Base-by-base conservation (phyloP, 2,329 filamentous ascomycete species). In the Talaromyces sp. region DNA sequence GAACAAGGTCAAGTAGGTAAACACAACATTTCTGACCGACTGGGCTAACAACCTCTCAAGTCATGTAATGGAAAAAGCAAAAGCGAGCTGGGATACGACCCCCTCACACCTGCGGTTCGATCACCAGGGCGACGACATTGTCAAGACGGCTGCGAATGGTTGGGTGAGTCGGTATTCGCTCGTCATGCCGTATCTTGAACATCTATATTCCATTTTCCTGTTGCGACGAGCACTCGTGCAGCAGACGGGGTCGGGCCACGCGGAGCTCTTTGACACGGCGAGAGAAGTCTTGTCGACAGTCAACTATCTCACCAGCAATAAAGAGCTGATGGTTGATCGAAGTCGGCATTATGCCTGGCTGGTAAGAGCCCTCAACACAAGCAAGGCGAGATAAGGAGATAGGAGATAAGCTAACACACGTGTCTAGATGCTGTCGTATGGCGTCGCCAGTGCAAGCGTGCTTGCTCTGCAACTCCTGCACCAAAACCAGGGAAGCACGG, bases 61-160 rank as follows among this genome's bases (percentile, higher is more conserved):
- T 11, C 24, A 17, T 5, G 69, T 72, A 32, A 65, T 65, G 1
- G 66, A 67, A 17, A 65, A 73, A 10, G 66, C 69, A 46, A 61
- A 58, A 3, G 63, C 64, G 10, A 72, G 72, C 9, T 74, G 71
- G 72, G 67, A 68, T 52, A 65, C 61, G 2, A 52, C 48, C 14
- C 48, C 48, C 27, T 52, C 48, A 3, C 48, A 52, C 29, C 7
- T 52, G 48, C 48, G 48, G 48, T 52, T 52, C 11, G 48, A 52
- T 29, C 48, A 52, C 48, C 48, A 27, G 14, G 48, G 29, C 3
- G 14, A 10, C 6, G 48, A 11, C 14, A 29, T 29, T 17, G 7
- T 10, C 27, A 26, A 52, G 24, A 52, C 24, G 6, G 14, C 48
- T 29, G 24, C 14, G 24, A 11, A 52, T 17, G 6, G 11, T 3